Conservation (phyloP, 306 rosid species). For the Gillenia trifoliata region DNA sequence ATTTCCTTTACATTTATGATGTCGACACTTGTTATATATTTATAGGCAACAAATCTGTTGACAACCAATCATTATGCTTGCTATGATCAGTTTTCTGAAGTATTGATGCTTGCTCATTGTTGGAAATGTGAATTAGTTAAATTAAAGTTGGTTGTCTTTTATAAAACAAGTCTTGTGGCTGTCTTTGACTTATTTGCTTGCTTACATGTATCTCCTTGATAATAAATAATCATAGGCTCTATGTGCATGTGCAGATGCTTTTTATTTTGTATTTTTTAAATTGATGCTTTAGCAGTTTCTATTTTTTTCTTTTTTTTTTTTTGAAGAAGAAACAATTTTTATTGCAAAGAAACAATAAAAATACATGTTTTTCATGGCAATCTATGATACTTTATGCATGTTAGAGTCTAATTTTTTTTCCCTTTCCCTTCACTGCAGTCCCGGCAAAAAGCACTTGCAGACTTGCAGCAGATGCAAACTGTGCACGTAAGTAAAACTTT, state of each 20-base stretch:
- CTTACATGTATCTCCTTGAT: not conserved
- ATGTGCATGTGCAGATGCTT: not conserved
- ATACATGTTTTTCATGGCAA: not conserved
- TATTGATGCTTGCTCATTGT: not conserved
- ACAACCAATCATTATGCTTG: constrained; percentile 22
- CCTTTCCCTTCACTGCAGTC: constrained; percentile 43
- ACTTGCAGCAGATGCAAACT: constrained; percentile 82
- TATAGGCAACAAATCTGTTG: constrained; percentile 77
- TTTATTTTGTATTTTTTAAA: not conserved
- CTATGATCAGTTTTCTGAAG: not conserved
- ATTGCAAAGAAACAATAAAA: too few species aligned
- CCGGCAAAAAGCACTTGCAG: constrained; percentile 92
- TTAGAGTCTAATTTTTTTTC: constrained; percentile 18
- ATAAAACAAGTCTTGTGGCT: not conserved
- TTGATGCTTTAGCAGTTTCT: not conserved
- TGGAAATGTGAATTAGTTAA: not conserved
- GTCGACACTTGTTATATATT: constrained; percentile 58
- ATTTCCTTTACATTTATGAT: not conserved
- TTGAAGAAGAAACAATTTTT: too few species aligned
- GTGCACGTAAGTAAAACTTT: constrained; percentile 55
- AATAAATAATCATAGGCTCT: too few species aligned
- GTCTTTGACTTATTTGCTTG: not conserved
- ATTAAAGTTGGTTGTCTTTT: not conserved
- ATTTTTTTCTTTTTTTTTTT: not conserved
- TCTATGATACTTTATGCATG: not conserved